Evolutionary conservation across 2,329 filamentous ascomycete genomes (phyloP).

Genomic region (Fusarium pseudoanthophilum): DNA sequence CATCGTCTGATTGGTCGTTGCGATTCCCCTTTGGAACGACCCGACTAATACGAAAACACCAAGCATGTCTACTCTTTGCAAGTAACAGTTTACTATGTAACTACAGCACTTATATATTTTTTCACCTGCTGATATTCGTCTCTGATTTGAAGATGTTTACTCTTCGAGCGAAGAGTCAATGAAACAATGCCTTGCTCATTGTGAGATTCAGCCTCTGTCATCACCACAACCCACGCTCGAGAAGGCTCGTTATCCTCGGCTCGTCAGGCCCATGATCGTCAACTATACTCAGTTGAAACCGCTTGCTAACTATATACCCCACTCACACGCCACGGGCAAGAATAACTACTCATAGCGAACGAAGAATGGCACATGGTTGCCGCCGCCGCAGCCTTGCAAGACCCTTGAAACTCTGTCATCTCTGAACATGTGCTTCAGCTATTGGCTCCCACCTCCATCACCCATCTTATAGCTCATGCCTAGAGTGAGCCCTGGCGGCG

Average conservation of each 20-base stretch:
- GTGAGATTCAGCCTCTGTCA: background rate
- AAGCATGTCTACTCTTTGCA: conserved; percentile 6
- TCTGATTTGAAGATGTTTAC: accelerated
- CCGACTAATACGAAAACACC: conserved; percentile 31
- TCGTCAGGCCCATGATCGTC: conserved; percentile 22
- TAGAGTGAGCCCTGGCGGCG: conserved; percentile 35
- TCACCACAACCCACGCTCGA: background rate
- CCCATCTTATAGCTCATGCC: conserved; percentile 5
- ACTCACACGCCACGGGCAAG: conserved; percentile 32
- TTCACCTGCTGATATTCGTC: background rate
- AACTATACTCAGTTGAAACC: conserved; percentile 17
- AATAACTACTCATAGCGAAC: conserved; percentile 40
- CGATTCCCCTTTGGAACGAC: conserved; percentile 13
- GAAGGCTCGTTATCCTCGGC: background rate
- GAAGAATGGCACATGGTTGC: conserved; percentile 43
- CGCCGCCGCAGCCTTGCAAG: conserved; percentile 36
- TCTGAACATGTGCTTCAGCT: conserved; percentile 54
- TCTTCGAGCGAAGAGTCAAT: background rate
- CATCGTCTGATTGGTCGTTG: conserved; percentile 35
- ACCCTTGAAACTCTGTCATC: conserved; percentile 42
- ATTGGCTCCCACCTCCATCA: conserved; percentile 52
- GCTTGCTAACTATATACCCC: conserved; percentile 14
- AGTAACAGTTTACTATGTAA: background rate
- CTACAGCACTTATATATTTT: background rate
- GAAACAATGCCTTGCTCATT: too few relatives aligned